phyloP scores from a whole-genome alignment of 306 rosid genomes.

The Quercus cerris region DNA sequence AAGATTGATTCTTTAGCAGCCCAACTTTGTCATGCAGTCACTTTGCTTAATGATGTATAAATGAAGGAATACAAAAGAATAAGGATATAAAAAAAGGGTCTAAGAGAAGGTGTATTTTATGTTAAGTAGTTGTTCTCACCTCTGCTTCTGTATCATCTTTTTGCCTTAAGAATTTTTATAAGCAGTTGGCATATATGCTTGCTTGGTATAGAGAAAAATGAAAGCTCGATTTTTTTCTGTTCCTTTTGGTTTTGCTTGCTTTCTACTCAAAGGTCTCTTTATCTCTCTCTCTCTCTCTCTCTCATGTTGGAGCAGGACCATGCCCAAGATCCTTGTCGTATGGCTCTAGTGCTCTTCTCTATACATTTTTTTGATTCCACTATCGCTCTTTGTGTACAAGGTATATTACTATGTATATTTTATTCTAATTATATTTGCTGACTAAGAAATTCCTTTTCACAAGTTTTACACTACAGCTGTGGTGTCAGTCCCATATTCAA shows the following conservation, averaged over 20 bases:
- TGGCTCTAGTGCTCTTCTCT: not conserved
- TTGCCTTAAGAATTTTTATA: conserved; percentile 25
- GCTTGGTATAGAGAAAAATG: conserved; percentile 62
- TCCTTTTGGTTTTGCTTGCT: conserved; percentile 71
- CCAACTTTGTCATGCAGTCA: conserved; percentile 43
- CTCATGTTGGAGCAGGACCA: not conserved
- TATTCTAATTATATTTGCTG: not conserved
- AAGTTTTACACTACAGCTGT: not conserved
- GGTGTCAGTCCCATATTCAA: not conserved
- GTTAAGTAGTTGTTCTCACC: conserved; percentile 38
- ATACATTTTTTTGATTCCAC: no score
- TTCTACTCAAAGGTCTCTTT: conserved; percentile 59
- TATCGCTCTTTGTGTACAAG: no score
- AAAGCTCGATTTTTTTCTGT: conserved; percentile 33
- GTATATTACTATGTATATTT: no score
- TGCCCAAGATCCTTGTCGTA: conserved; percentile 3
- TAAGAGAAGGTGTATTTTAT: conserved; percentile 44
- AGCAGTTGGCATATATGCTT: conserved; percentile 74
- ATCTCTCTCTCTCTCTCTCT: conserved; percentile 8
- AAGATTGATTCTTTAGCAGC: conserved; percentile 71
- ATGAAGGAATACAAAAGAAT: conserved; percentile 35
- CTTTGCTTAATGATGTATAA: conserved; percentile 41
- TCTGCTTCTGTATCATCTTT: conserved; percentile 23
- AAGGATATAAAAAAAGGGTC: conserved; percentile 28
- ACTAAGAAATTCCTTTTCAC: not conserved